Evolutionary conservation across 768 basidiomycete genomes (phyloP), one percentile per base, ranked within the genome.

Genomic region (Suillus tomentosus): DNA sequence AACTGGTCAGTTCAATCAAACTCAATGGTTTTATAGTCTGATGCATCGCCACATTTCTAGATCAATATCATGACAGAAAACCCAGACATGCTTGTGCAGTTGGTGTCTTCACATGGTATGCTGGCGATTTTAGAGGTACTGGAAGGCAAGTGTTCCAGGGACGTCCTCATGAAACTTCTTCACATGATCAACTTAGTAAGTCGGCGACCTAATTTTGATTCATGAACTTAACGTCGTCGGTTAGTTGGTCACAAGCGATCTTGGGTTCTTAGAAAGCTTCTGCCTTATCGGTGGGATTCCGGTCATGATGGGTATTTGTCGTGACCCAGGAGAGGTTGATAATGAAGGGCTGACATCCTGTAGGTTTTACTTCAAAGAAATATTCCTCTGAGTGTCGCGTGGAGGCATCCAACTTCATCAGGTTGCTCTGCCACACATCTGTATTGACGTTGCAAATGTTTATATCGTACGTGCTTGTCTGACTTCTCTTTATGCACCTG

Each of bases 401-500:
- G n/a, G 93, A 98, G 72, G 96, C 96, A 0, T 98, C 97, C 2
- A 89, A 93, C 70, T 98, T 99, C 76, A 93, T 99, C 60, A 89
- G 93, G 34, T 78, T 96, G 15, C 84, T 99, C 31, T 97, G 96
- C 73, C 88, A 95, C 72, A 92, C 95, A 0, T 98, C 96, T 2
- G 89, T 95, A 13, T 77, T 97, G 66, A 99, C 96, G 2, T 79
- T 99, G 45, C 96, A 99, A 72, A 99, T 98, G 96, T 98, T 99
- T 79, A 97, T 99, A 66, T 92, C 95, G 94, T 95, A 73, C 64
- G 94, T 86, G 27, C n/a, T n/a, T 40, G 60, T 34, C 6, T 45
- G 17, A 14, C 14, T 55, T 48, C 11, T 34, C 3, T 10, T 15
- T 0, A 36, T 17, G 64, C 36, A 37, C 47, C 1, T 3, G 14